Conservation (phyloP, 768 basidiomycete species). For the Phlebiopsis flavidoalba region DNA sequence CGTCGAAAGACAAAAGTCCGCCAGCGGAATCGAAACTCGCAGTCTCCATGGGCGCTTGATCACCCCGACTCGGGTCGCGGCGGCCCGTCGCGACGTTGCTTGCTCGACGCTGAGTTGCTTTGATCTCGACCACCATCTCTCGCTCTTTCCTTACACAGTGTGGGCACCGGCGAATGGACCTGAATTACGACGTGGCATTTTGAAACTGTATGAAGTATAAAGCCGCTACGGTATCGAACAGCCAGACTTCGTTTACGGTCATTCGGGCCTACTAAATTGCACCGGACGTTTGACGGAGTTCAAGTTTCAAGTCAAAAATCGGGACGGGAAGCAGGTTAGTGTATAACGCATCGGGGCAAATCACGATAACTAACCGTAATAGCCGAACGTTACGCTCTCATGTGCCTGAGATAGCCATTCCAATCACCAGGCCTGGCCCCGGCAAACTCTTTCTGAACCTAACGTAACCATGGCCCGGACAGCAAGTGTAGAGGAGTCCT, state of each 20-base stretch:
- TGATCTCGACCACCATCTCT: not conserved
- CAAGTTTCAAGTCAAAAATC: too few species aligned
- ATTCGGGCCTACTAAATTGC: too few species aligned
- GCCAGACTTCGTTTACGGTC: not conserved
- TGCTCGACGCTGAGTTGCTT: not conserved
- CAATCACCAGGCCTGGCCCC: too few species aligned
- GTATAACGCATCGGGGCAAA: too few species aligned
- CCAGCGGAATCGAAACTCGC: slow-evolving; percentile 1
- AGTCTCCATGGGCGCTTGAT: not conserved
- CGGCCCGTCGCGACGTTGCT: not conserved
- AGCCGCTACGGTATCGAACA: not conserved
- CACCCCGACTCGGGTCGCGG: not conserved
- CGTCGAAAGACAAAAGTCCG: not conserved
- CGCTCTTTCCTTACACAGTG: not conserved
- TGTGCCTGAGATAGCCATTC: too few species aligned
- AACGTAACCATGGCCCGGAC: too few species aligned
- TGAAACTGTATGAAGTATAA: not conserved
- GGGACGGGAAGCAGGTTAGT: too few species aligned
- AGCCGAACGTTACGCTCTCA: too few species aligned
- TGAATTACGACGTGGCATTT: not conserved
- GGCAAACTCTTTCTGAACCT: too few species aligned
- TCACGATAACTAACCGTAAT: too few species aligned
- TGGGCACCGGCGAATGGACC: not conserved
- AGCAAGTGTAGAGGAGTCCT: too few species aligned
- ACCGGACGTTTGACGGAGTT: too few species aligned